phyloP scores from a whole-genome alignment of 495 filamentous ascomycete species.

The Trichocladium uniseriatum region DNA sequence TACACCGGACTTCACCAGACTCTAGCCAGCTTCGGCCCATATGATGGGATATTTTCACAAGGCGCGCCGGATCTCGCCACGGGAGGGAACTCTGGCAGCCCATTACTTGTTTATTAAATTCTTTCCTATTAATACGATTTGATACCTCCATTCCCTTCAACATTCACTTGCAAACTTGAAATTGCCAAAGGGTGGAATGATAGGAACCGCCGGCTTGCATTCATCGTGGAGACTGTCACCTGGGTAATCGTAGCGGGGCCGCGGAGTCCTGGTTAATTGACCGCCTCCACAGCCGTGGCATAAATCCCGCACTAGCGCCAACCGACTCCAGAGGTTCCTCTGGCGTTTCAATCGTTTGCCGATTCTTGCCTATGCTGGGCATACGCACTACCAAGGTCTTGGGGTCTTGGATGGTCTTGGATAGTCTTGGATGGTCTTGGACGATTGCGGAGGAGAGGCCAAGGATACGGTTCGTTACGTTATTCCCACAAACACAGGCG shows the following conservation, averaged over 20 bases:
- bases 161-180: too few species aligned
- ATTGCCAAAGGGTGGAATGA: too few species aligned
- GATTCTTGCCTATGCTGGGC: background rate
- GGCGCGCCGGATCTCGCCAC: slow-evolving; percentile 12
- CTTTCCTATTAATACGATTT: slow-evolving; percentile 5
- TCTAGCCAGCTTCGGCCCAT: background rate
- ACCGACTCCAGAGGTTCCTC: too few species aligned
- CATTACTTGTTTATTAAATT: slow-evolving; percentile 6
- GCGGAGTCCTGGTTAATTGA: background rate
- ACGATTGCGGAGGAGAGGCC: too few species aligned
- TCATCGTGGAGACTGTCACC: too few species aligned
- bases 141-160: background rate
- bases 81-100: slow-evolving; percentile 8
- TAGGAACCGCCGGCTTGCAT: too few species aligned
- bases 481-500: too few species aligned
- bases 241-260: background rate
- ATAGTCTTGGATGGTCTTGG: too few species aligned
- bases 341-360: background rate
- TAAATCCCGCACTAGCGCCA: background rate
- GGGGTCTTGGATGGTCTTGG: too few species aligned
- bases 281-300: background rate
- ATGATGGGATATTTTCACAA: background rate
- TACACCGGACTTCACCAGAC: background rate
- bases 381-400: background rate
- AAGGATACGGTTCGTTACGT: too few species aligned